phyloP scores from a whole-genome alignment of 192 early-diverging fungal genomes.

The Chytriomyces sp. region DNA sequence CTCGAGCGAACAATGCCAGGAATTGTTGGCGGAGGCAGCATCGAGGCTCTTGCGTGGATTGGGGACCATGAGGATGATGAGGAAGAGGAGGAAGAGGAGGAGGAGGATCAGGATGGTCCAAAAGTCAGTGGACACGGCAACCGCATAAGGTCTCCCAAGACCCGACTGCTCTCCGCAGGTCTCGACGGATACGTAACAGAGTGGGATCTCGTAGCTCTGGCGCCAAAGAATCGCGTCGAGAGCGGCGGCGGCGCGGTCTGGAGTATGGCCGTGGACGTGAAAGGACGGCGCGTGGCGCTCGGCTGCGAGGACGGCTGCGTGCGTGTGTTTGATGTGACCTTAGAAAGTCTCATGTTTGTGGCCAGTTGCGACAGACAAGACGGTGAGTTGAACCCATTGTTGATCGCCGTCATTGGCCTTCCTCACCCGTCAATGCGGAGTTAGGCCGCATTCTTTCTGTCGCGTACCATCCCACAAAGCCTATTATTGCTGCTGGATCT shows the following conservation, averaged over 20 bases:
- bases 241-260: slow-evolving; percentile 91
- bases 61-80: slow-evolving; percentile 63
- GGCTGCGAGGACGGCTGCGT: slow-evolving; percentile 94
- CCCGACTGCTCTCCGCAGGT: slow-evolving; percentile 85
- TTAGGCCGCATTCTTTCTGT: slow-evolving; percentile 77
- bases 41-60: slow-evolving; percentile 84
- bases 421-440: not conserved
- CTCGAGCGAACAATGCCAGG: slow-evolving; percentile 88
- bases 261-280: slow-evolving; percentile 72
- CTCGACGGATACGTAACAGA: slow-evolving; percentile 83
- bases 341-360: slow-evolving; percentile 48
- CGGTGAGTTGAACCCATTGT: slow-evolving; percentile 5
- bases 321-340: slow-evolving; percentile 82
- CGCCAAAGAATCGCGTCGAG: slow-evolving; percentile 61
- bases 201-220: slow-evolving; percentile 71
- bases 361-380: slow-evolving; percentile 33
- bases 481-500: slow-evolving; percentile 76
- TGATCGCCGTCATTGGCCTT: not conserved
- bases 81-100: slow-evolving; percentile 67
- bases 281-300: slow-evolving; percentile 65
- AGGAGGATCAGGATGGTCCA: slow-evolving; percentile 52
- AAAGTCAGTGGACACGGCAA: not conserved
- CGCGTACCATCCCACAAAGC: slow-evolving; percentile 77
- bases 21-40: slow-evolving; percentile 60
- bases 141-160: slow-evolving; percentile 44